phyloP scores from a whole-genome alignment of 179 eudicot genomes.

The Amaranthus tricolor region DNA sequence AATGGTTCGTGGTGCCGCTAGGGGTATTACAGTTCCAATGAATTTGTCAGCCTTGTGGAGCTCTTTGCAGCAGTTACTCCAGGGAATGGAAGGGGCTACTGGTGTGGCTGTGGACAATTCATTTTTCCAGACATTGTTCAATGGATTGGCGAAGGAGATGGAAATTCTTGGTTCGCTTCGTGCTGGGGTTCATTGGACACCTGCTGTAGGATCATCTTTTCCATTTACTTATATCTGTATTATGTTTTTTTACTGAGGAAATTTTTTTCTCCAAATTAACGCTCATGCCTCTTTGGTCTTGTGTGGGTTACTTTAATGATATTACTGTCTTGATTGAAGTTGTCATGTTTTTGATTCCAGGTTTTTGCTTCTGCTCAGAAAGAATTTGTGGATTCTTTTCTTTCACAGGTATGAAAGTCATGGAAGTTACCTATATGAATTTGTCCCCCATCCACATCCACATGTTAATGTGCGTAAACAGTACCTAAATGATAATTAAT shows the following conservation, averaged over 20 bases:
- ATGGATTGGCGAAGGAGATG: conserved; percentile 72
- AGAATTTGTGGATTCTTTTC: conserved; percentile 80
- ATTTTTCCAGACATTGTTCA: conserved; percentile 88
- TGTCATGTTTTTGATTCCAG: conserved; percentile 32
- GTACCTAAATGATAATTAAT: neutral
- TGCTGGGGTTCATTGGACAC: conserved; percentile 99
- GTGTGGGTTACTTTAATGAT: neutral
- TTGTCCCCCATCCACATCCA: neutral
- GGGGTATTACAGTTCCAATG: conserved; percentile 84
- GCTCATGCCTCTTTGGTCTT: neutral
- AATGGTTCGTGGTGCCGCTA: conserved; percentile 96
- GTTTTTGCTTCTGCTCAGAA: conserved; percentile 88
- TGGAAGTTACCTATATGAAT: conserved; percentile 9
- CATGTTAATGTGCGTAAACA: neutral
- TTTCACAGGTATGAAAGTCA: conserved; percentile 70
- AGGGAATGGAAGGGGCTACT: conserved; percentile 82
- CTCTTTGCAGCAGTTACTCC: conserved; percentile 80
- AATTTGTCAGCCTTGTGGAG: conserved; percentile 87
- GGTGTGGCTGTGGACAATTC: conserved; percentile 89
- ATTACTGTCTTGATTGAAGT: conserved; percentile 6
- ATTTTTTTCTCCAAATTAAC: neutral
- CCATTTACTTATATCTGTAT: neutral
- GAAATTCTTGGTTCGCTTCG: conserved; percentile 91
- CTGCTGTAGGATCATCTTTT: conserved; percentile 48
- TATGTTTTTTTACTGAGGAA: neutral